Percentiles rank a stretch among this genome's conserved stretches.
Conservation (phyloP, 2,329 filamentous ascomycete species). For the Fusarium sp. region DNA sequence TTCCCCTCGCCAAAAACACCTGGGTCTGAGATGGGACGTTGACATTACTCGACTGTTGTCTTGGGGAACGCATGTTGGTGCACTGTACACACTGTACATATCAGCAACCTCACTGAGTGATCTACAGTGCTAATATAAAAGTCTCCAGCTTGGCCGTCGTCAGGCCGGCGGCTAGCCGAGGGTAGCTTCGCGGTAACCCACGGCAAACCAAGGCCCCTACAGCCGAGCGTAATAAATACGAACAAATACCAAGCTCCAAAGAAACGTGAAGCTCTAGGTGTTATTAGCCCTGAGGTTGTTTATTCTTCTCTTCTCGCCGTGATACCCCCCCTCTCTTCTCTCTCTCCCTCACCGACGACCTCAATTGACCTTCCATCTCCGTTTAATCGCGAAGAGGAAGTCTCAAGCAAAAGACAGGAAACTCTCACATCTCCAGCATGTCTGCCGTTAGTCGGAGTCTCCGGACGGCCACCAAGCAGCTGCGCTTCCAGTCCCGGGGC, state of each 20-base stretch:
- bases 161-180: conserved; percentile 43
- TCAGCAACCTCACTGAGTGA: accelerated
- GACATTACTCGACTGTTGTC: not conserved
- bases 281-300: conserved; percentile 25
- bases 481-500: conserved; percentile 59
- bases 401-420: not conserved
- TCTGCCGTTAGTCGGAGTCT: conserved; percentile 67
- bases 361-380: conserved; percentile 34
- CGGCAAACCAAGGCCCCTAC: conserved; percentile 38
- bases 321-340: conserved; percentile 29
- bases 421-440: conserved; percentile 52
- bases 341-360: not conserved
- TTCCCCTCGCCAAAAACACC: conserved; percentile 23
- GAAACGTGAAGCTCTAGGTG: conserved; percentile 15
- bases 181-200: conserved; percentile 42
- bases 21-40: not conserved
- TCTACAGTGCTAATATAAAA: conserved; percentile 9
- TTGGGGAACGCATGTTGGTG: not conserved
- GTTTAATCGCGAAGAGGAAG: conserved; percentile 18
- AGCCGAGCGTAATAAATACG: conserved; percentile 45
- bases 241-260: conserved; percentile 30
- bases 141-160: conserved; percentile 1
- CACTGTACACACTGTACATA: conserved; percentile 1
- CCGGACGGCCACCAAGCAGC: conserved; percentile 65
- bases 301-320: conserved; percentile 12